Evolutionary conservation across 2,329 filamentous ascomycete genomes (phyloP), one percentile per base, ranked within the genome.

Genomic region (Drechslerella coelobrocha): DNA sequence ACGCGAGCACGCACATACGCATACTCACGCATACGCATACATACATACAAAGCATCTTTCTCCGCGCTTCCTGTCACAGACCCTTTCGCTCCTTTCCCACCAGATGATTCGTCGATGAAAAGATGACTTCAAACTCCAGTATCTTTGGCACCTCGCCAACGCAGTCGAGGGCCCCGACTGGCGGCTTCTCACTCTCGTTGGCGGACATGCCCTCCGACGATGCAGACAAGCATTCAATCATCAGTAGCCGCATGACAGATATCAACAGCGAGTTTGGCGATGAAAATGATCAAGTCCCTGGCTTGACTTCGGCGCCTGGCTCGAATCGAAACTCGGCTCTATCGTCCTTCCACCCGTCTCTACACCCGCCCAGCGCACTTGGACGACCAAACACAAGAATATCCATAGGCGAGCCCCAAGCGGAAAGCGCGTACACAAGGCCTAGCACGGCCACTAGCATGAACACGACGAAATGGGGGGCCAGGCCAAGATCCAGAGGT

Each of bases 241-340:
- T 90, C 57, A 90, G 88, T 26, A 89, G 88, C 65, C 86, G 86
- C 71, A 88, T 90, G 84, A 90, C 88, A n/a, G 83, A 85, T 74
- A 80, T 83, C 73, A 79, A 79, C 51, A 83, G 83, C 37, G 82
- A 84, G 73, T 82, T 84, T 79, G 82, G 79, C 51, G 80, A 83
- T 59, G 79, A 79, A 37, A 77, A 79, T 45, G 74, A 72, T 29
- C 85, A 87, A 71, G 84, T 87, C 73, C 84, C 83, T 19, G 81
- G 80, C 45, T 80, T 82, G 14, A 76, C 76, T 39, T 80, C 80
- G 31, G 74, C 76, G 34, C 78, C 78, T 27, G 73, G 77, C 53
- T 76, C 74, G 41, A 73, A 74, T 56, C 72, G 73, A 61, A 71
- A 68, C 34, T 72, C 73, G 37, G 63, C 66, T 54, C 74, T 73